Percentiles rank a stretch among this genome's conserved stretches.
phyloP scores from a whole-genome alignment of 768 basidiomycete species.

The Rhodotorula toruloides region DNA sequence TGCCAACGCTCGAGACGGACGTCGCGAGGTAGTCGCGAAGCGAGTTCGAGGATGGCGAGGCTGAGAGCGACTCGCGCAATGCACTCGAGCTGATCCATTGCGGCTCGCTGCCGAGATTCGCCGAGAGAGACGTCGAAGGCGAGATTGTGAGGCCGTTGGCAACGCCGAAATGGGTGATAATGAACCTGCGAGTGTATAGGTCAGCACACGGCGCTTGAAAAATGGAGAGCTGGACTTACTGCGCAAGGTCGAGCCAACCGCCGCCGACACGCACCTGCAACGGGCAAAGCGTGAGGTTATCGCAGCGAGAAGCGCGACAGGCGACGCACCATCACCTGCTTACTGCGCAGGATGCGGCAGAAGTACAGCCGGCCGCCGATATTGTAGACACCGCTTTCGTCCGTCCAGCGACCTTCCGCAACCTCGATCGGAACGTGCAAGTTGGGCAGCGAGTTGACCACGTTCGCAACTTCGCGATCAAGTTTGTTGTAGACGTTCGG shows the following conservation, averaged over 20 bases:
- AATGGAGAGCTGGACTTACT: conserved; percentile 50
- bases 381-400: conserved; percentile 61
- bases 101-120: conserved; percentile 11
- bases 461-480: conserved; percentile 85
- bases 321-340: conserved; percentile 79
- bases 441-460: conserved; percentile 71
- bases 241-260: conserved; percentile 86
- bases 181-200: conserved; percentile 58
- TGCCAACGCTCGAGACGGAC: conserved; percentile 2
- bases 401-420: conserved; percentile 75
- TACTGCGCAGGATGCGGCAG: conserved; percentile 69
- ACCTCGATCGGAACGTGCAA: conserved; percentile 44
- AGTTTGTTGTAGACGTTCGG: conserved; percentile 86
- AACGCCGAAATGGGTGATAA: conserved; percentile 45
- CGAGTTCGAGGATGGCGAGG: neutral
- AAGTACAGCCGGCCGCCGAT: conserved; percentile 34
- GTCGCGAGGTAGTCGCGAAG: conserved; percentile 3
- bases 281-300: neutral
- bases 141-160: conserved; percentile 28
- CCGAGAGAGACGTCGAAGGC: conserved; percentile 15
- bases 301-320: neutral
- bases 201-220: neutral
- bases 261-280: conserved; percentile 64
- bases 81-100: conserved; percentile 6
- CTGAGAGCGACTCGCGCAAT: conserved; percentile 1